phyloP scores from a whole-genome alignment of 306 rosid genomes.

The Acacia acuminata region DNA sequence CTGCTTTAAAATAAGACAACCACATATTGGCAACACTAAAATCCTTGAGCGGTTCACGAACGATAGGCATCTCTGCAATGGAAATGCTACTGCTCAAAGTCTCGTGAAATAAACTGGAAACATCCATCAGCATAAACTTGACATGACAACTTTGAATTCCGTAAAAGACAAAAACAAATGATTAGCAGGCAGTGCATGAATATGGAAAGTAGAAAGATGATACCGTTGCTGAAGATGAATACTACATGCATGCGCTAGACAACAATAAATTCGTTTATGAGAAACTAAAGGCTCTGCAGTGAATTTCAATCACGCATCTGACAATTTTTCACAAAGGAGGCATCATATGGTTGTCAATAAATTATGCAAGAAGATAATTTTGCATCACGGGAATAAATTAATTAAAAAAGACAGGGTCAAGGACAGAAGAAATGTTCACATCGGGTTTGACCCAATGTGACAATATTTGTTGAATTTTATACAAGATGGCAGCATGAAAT shows the following conservation, averaged over 20 bases:
- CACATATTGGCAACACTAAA: too few relatives aligned
- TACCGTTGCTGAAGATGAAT: conserved; percentile 27
- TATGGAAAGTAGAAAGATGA: conserved; percentile 18
- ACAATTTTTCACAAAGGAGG: conserved; percentile 46
- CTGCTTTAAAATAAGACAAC: not conserved
- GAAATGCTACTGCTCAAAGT: conserved; percentile 6
- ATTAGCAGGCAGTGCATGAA: conserved; percentile 14
- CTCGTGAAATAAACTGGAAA: not conserved
- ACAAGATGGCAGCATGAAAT: conserved; percentile 72
- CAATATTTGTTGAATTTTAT: conserved; percentile 76
- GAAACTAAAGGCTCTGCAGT: conserved; percentile 27
- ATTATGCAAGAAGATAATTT: conserved; percentile 41
- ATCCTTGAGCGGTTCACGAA: not conserved
- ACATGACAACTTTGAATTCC: conserved; percentile 5
- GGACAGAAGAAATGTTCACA: conserved; percentile 74
- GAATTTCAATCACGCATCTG: conserved; percentile 35
- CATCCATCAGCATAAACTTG: conserved; percentile 6
- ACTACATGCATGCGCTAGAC: conserved; percentile 28
- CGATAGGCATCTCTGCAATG: conserved; percentile 11
- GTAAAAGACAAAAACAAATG: not conserved
- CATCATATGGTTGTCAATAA: conserved; percentile 39
- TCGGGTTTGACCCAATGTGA: conserved; percentile 68
- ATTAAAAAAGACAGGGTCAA: conserved; percentile 45
- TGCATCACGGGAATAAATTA: conserved; percentile 41
- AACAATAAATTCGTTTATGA: conserved; percentile 18